Percentiles rank a stretch among this genome's conserved stretches.
Conservation (phyloP, 805 yeast genomes). For the Spathaspora hagerdaliae region DNA sequence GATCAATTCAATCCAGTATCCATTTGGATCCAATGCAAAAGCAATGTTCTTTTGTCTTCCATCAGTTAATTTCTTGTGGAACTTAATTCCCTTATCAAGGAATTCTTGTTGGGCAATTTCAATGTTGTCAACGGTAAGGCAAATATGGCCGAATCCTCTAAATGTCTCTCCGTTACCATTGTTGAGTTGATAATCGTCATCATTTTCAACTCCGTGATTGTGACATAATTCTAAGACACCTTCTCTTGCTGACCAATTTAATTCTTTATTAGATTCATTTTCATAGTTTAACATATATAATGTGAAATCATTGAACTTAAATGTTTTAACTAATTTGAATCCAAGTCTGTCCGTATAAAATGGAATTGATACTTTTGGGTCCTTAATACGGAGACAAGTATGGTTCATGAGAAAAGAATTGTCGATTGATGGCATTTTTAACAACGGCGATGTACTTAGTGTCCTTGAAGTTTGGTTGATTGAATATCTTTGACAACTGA, state of each 20-base stretch:
- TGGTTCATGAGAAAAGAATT: slow-evolving; percentile 51
- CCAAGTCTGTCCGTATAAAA: slow-evolving; percentile 78
- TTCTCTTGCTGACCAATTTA: slow-evolving; percentile 39
- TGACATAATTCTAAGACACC: slow-evolving; percentile 87
- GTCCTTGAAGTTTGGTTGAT: not conserved
- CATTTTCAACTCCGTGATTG: slow-evolving; percentile 67
- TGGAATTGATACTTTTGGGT: slow-evolving; percentile 66
- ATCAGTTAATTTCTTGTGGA: slow-evolving; percentile 80
- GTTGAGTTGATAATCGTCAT: slow-evolving; percentile 52
- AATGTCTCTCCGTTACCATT: slow-evolving; percentile 83
- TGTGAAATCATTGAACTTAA: slow-evolving; percentile 55
- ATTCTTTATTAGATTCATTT: slow-evolving; percentile 33
- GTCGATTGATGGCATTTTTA: slow-evolving; percentile 28
- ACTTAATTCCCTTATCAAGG: slow-evolving; percentile 59
- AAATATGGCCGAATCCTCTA: slow-evolving; percentile 93
- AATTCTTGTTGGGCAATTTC: slow-evolving; percentile 55
- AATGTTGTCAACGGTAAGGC: slow-evolving; percentile 81
- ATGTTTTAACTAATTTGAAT: slow-evolving; percentile 53
- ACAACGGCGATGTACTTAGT: not conserved
- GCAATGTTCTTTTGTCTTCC: slow-evolving; percentile 95
- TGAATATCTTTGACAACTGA: too few species aligned
- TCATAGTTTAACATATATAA: slow-evolving; percentile 67
- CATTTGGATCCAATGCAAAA: slow-evolving; percentile 91
- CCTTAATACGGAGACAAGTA: slow-evolving; percentile 76
- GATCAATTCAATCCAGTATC: slow-evolving; percentile 93